These are phyloP conservation scores for Neurospora africana DNA, from an alignment of 495 filamentous ascomycete genomes.

Conservation along the genomic window DNA sequence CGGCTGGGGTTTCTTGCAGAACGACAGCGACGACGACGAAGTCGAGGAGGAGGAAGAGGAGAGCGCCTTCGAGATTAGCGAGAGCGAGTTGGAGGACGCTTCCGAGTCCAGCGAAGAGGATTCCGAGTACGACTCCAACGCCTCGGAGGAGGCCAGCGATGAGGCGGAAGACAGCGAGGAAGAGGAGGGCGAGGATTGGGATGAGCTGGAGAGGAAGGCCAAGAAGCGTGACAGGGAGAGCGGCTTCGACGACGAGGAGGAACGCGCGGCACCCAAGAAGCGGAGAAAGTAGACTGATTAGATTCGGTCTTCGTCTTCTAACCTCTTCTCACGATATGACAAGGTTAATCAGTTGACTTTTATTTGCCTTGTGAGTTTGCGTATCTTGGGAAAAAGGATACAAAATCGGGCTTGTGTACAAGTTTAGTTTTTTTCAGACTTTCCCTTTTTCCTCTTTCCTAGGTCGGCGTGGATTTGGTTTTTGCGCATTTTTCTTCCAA, in stretches of 20 bases:
- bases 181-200: conserved; percentile 84
- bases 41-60: conserved; percentile 74
- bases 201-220: conserved; percentile 83
- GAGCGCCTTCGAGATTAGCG: conserved; percentile 79
- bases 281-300: conserved; percentile 23
- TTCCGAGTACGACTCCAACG: conserved; percentile 86
- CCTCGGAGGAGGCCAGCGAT: conserved; percentile 62
- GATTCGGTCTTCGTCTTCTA: not conserved
- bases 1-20: conserved; percentile 86
- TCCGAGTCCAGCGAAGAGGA: conserved; percentile 81
- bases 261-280: conserved; percentile 18
- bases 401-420: not conserved
- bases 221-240: conserved; percentile 76
- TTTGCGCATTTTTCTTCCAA: not conserved
- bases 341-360: not conserved
- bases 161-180: conserved; percentile 57
- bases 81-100: conserved; percentile 67
- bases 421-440: not conserved
- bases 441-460: not conserved
- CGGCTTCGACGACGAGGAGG: conserved; percentile 58
- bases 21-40: conserved; percentile 79
- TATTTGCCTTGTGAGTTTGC: not conserved
- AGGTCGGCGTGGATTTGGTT: not conserved
- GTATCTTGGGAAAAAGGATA: not conserved
- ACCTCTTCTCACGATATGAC: not conserved